These are phyloP conservation scores for Alternaria atra DNA, from an alignment of 2,329 filamentous ascomycete species.

Conservation along the genomic window DNA sequence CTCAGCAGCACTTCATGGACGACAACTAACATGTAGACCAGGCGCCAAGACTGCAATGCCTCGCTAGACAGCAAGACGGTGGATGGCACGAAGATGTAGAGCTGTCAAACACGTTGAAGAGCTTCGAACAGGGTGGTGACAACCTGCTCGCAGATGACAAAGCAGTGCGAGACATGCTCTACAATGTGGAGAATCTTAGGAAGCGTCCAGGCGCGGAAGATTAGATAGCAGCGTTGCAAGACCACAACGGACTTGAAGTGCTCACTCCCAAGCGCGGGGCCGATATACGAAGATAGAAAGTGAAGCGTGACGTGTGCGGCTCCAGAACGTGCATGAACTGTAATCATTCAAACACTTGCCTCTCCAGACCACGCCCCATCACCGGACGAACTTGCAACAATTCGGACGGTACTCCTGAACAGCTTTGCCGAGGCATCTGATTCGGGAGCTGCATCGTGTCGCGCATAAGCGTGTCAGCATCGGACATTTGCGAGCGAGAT, in stretches of 20 bases:
- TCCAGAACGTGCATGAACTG: conserved; percentile 22
- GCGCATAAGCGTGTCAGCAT: conserved; percentile 21
- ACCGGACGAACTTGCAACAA: conserved; percentile 1
- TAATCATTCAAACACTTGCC: conserved; percentile 25
- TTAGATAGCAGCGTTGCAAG: conserved; percentile 26
- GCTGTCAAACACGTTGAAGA: conserved; percentile 25
- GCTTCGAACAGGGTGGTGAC: conserved; percentile 24
- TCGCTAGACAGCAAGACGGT: conserved; percentile 30
- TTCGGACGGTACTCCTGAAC: not conserved
- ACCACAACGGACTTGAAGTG: not conserved
- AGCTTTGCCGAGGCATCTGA: conserved; percentile 19
- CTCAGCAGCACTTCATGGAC: conserved; percentile 2
- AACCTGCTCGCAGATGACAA: conserved; percentile 43
- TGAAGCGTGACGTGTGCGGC: conserved; percentile 28
- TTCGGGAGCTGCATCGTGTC: conserved; percentile 12
- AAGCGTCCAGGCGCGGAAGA: conserved; percentile 56
- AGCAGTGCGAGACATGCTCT: conserved; percentile 56
- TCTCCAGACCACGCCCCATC: conserved; percentile 2
- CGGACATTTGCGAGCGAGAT: conserved; percentile 8
- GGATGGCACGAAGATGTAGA: conserved; percentile 35
- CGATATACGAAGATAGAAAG: conserved; percentile 15
- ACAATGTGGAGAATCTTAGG: conserved; percentile 59
- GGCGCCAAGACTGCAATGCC: conserved; percentile 36
- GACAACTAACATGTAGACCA: conserved; percentile 27
- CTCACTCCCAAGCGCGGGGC: conserved; percentile 5